Evolutionary conservation across 805 yeast genomes (phyloP), one percentile per base, ranked within the genome.

Genomic region (Spathaspora girioi): DNA sequence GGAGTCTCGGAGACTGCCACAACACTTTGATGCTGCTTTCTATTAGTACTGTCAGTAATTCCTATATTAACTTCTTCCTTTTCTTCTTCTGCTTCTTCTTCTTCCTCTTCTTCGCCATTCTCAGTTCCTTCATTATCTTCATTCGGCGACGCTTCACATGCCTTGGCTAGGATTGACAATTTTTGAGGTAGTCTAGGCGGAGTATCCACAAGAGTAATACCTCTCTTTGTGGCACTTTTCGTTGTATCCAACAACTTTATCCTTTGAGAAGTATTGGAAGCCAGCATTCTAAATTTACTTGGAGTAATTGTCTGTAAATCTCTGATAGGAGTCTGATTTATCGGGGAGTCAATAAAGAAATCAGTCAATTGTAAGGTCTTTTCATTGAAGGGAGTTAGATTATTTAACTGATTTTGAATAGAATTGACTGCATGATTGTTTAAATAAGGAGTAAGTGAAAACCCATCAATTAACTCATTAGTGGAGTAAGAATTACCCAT

Each of bases 261-360:
- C 38, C 43, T 49, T 31, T 35, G 40, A 14, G 40, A 17, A 7
- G 18, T 18, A 45, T 38, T 48, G 32, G 31, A 54, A 60, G 32
- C 29, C 40, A 35, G 40, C 6, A 70, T 45, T 40, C 56, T 61
- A 50, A 73, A 74, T 50, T 65, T 66, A 9, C 76, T 69, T 2
- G 78, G 78, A 2, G 78, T 74, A 31, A 73, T 69, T 4, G 75
- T 67, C 47, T 65, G 74, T 41, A 68, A 46, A 44, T 67, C 71
- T 50, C 65, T 70, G 11, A 65, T 52, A 11, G 77, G 75, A 2
- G 73, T 62, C 35, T 64, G 64, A 15, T 19, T 38, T 40, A 72
- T 70, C 14, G 78, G 78, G n/a, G 74, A 66, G 49, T 74, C 78
- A 66, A 71, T 73, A 57, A 73, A 73, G 48, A 74, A 73, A 55